Evolutionary conservation across 768 basidiomycete genomes (phyloP), one percentile per base, ranked within the genome.

Genomic region (Amanita muscaria): DNA sequence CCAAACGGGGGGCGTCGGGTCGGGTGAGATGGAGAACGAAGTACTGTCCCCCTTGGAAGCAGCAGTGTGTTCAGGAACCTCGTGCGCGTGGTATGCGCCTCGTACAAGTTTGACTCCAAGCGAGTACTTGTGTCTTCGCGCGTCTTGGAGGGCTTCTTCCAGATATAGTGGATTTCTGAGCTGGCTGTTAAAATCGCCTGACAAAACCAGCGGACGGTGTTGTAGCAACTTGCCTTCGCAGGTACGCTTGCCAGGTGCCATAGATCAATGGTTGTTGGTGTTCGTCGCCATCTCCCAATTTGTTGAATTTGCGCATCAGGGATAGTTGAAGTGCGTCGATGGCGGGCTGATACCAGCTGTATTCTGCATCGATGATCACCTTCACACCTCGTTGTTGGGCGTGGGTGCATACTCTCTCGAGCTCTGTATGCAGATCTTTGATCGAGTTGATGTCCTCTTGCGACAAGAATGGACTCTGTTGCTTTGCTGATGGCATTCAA

Each of bases 51-150:
- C n/a, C n/a, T n/a, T n/a, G 29, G 25, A 19, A 42, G 44, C 51
- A 27, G 63, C 52, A 10, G 53, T 50, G 48, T 79, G 71, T 2
- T 77, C 77, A 4, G 70, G 64, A 21, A 74, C 50, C 56, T 96
- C 92, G 46, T 85, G 76, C 0, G 78, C 70, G 55, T 92, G 88
- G 61, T 97, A 97, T 2, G 92, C 92, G 0, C 92, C 92, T 18
- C 92, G 79, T 23, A 96, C 92, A 38, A 97, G 82, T 62, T 96
- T 97, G 44, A 90, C 79, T 8, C 92, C 92, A 0, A 94, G 72
- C 0, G 84, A 70, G 57, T 88, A 94, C 29, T 75, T 69, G 50
- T 80, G 68, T 40, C 58, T 59, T 49, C 74, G 68, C 3, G 92
- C 85, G 40, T 87, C 82, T 11, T 62, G 63, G 35, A 93, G 64